phyloP scores from a whole-genome alignment of 1,139 yeast genomes.

The Magnusiomyces clavatus region DNA sequence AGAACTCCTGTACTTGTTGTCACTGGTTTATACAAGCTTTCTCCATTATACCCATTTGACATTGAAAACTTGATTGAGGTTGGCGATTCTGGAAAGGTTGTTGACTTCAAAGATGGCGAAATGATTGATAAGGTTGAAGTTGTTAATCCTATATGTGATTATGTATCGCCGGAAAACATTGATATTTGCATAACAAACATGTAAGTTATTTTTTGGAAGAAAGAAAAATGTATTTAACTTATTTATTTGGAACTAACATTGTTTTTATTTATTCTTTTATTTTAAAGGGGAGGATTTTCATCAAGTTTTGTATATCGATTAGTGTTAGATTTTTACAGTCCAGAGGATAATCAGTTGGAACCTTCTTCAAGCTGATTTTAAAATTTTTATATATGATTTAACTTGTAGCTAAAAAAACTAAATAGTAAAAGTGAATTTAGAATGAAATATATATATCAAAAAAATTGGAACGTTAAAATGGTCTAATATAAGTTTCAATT shows the following conservation, averaged over 20 bases:
- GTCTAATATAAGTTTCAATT: too few relatives aligned
- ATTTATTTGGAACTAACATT: slow-evolving; percentile 3
- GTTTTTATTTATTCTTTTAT: not conserved
- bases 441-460: too few relatives aligned
- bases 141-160: slow-evolving; percentile 86
- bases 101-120: slow-evolving; percentile 57
- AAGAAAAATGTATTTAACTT: not conserved
- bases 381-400: not conserved
- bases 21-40: slow-evolving; percentile 86
- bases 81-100: slow-evolving; percentile 83
- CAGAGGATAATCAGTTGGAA: slow-evolving; percentile 55
- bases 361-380: not conserved
- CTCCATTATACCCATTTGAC: slow-evolving; percentile 91
- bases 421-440: not conserved
- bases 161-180: slow-evolving; percentile 87
- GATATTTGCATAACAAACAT: slow-evolving; percentile 91
- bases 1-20: slow-evolving; percentile 93
- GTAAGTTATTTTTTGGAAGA: slow-evolving; percentile 31
- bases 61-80: slow-evolving; percentile 83
- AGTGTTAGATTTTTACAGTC: slow-evolving; percentile 87
- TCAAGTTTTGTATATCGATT: slow-evolving; percentile 95
- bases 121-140: slow-evolving; percentile 69
- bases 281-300: slow-evolving; percentile 73
- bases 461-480: too few relatives aligned
- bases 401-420: not conserved